Evolutionary conservation across 768 basidiomycete species (phyloP).

Genomic region (Mycena sanguinolenta): DNA sequence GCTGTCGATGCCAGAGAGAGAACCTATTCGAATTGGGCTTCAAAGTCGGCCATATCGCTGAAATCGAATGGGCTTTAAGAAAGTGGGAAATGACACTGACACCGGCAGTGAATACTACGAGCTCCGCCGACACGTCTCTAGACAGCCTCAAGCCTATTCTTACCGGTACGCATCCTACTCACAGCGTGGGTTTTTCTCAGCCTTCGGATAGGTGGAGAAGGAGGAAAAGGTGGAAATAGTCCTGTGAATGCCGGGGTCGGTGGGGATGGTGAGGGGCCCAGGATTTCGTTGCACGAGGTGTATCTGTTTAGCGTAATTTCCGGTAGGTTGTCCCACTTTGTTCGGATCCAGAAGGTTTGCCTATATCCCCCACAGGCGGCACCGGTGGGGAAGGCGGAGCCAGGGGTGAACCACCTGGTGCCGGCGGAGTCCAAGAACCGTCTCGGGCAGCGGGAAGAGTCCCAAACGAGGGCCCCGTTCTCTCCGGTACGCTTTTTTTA

Average conservation of each 20-base stretch:
- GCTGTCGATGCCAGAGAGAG: background rate
- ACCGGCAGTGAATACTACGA: too few relatives aligned
- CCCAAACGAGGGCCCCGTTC: background rate
- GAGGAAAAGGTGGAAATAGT: background rate
- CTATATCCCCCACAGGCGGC: background rate
- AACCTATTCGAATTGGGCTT: background rate
- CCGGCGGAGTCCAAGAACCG: background rate
- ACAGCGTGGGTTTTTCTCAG: background rate
- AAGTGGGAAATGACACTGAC: background rate
- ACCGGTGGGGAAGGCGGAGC: background rate
- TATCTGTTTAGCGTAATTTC: background rate
- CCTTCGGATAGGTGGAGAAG: background rate
- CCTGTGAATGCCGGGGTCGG: background rate
- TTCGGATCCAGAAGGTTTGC: background rate
- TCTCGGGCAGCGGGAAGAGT: background rate
- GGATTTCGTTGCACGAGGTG: background rate
- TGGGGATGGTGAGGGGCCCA: background rate
- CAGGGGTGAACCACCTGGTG: background rate
- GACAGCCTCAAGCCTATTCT: background rate
- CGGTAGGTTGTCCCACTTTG: background rate
- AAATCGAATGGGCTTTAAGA: background rate
- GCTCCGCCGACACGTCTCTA: too few relatives aligned
- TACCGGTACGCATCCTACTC: background rate
- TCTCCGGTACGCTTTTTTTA: background rate
- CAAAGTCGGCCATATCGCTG: background rate